Base-by-base conservation (phyloP, 495 filamentous ascomycete species). In the Penicillium antarcticum region DNA sequence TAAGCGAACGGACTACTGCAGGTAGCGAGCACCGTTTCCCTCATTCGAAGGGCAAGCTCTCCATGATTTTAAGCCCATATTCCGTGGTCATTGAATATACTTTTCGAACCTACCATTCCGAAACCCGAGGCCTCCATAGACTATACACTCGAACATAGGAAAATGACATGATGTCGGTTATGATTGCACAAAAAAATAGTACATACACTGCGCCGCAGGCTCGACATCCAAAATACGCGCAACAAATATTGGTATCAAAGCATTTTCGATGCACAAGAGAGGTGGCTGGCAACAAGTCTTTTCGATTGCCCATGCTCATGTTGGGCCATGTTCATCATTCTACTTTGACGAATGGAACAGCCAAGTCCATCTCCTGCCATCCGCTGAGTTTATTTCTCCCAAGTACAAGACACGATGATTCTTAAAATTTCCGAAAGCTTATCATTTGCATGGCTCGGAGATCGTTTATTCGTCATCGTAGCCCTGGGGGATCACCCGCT, bases 401-500 rank as follows among this genome's bases (percentile, higher is more conserved):
- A 42, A 24, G 47, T 29, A 49, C 13, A 49, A 35, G 16, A 42
- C 18, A 34, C 47, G 47, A 39, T 12, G 41, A 26, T 42, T 26
- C 37, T 24, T 44, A 17, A 29, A 42, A 54, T 40, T 36, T 45
- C 38, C 31, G 34, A 44, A 17, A 26, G 42, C 35, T 50, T 45
- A 17, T 32, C 16, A n/a, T 48, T 42, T 24, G 38, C 36, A 44
- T 40, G 39, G 35, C 40, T 51, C 17, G 43, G 47, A 32, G 16
- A 24, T 29, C 11, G 17, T 68, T 63, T 71, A 72, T 56, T 73
- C 62, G 63, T 96, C 91, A 65, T 90, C 91, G 68, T 85, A 96
- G 47, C 87, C 91, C 50, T 79, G 70, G 12, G 89, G 78, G 53
- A 84, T 81, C 53, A 81, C 80, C 48, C 91, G 77, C 50, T 86